phyloP scores from a whole-genome alignment of 2,329 filamentous ascomycete genomes.

The Blumeria hordei region DNA sequence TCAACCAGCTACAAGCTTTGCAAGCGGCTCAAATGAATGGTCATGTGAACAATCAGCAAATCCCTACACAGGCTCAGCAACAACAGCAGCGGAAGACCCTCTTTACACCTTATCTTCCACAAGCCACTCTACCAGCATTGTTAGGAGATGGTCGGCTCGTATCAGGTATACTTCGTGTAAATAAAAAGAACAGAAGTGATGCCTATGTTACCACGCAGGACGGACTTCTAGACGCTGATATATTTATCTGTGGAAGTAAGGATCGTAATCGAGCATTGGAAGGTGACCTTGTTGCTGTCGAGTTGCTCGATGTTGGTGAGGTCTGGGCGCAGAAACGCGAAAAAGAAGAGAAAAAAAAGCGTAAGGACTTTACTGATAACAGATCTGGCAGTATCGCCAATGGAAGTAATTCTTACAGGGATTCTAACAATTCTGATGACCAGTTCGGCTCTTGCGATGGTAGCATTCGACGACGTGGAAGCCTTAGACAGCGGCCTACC shows the following conservation, averaged over 20 bases:
- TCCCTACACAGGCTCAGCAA: constrained; percentile 40
- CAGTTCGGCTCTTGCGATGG: constrained; percentile 43
- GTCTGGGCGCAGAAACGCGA: constrained; percentile 98
- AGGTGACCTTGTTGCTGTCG: constrained; percentile 83
- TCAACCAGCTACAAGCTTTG: constrained; percentile 75
- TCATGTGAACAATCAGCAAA: constrained; percentile 57
- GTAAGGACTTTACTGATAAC: constrained; percentile 92
- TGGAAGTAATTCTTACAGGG: constrained; percentile 27
- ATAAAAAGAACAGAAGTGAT: constrained; percentile 98
- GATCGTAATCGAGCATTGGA: constrained; percentile 93
- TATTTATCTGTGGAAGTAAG: constrained; percentile 98
- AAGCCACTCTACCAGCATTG: constrained; percentile 76
- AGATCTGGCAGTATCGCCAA: constrained; percentile 54
- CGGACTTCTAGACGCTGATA: constrained; percentile 72
- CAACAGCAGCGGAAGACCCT: constrained; percentile 93
- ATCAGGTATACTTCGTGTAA: constrained; percentile 86
- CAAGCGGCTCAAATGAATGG: constrained; percentile 69
- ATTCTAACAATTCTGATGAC: constrained; percentile 34
- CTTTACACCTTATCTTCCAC: constrained; percentile 91
- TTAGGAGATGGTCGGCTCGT: constrained; percentile 83
- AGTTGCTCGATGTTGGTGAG: constrained; percentile 91
- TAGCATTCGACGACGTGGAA: constrained; percentile 75
- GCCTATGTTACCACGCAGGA: constrained; percentile 91
- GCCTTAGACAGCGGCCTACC: constrained; percentile 83
- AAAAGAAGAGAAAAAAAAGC: constrained; percentile 99